Evolutionary conservation across 768 basidiomycete genomes (phyloP).

Genomic region (Imleria badia): DNA sequence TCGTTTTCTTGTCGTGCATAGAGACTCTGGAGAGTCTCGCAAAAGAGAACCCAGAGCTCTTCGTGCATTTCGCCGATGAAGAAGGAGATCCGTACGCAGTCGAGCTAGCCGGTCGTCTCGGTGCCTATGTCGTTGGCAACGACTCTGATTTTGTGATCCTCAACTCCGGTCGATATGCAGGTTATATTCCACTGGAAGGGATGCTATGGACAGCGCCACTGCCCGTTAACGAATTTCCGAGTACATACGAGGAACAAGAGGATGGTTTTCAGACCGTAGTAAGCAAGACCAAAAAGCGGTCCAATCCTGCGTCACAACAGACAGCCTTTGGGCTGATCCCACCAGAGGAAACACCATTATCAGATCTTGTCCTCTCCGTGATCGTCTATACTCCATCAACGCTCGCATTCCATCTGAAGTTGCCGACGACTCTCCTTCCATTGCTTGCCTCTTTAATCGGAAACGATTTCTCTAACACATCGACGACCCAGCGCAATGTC

Average conservation of each 20-base stretch:
- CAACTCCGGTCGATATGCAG: slow-evolving; percentile 71
- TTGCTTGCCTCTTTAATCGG: slow-evolving; percentile 77
- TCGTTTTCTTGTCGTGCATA: slow-evolving; percentile 57
- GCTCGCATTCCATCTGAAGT: slow-evolving; percentile 62
- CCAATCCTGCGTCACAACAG: slow-evolving; percentile 28
- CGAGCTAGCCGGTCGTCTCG: slow-evolving; percentile 71
- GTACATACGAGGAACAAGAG: slow-evolving; percentile 36
- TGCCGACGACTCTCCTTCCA: slow-evolving; percentile 72
- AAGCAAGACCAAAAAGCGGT: slow-evolving; percentile 51
- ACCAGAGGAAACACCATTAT: slow-evolving; percentile 38
- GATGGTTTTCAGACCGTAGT: slow-evolving; percentile 61
- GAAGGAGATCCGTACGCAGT: slow-evolving; percentile 86
- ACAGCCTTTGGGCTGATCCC: slow-evolving; percentile 47
- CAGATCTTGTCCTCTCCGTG: slow-evolving; percentile 51
- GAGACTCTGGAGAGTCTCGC: slow-evolving; percentile 47
- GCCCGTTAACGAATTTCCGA: slow-evolving; percentile 23
- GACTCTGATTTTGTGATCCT: slow-evolving; percentile 85
- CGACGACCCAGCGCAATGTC: slow-evolving; percentile 47
- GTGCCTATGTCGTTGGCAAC: slow-evolving; percentile 71
- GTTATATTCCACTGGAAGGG: slow-evolving; percentile 75
- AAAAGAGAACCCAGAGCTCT: slow-evolving; percentile 37
- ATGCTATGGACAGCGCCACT: slow-evolving; percentile 58
- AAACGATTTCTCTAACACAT: slow-evolving; percentile 69
- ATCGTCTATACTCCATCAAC: slow-evolving; percentile 58
- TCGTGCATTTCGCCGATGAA: slow-evolving; percentile 73